Base-by-base conservation (phyloP, 371 early-diverging fungal species). In the Actinomucor elegans region DNA sequence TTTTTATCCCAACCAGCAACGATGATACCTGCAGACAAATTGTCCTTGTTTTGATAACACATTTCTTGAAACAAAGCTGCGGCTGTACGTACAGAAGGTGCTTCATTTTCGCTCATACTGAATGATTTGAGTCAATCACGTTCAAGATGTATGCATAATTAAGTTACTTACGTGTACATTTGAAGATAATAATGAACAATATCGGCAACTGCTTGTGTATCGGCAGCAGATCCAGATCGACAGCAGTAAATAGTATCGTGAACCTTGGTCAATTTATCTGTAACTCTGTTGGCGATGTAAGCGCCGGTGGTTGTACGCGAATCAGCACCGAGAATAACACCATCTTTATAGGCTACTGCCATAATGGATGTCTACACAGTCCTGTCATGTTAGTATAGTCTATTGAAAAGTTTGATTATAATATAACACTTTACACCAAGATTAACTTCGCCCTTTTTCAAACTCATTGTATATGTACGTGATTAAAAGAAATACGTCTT, bases 271-370 rank as follows among this genome's bases (percentile, higher is more conserved):
- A 99, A 84, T 79, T 99, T 99, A 81, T 99, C 96, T 15, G 98
- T 99, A 38, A 98, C 95, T 66, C 99, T 84, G 77, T 96, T 97
- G 61, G 92, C 94, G 71, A 99, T 94, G 78, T 97, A 99, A 37
- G 97, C 83, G 29, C 99, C 99, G 20, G 88, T 89, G 4, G 96
- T 95, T 24, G 98, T 95, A 21, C 99, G 89, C 48, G 98, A 97
- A 71, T 99, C 99, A 46, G 99, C 99, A 31, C 97, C 99, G 53
- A 99, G 81, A 53, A 99, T 87, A 32, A 99, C 97, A 28, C 99
- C 99, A 61, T 90, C 94, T 31, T 87, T 81, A 69, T 87, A 99
- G 62, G 87, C 82, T 43, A 97, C 95, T 27, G 99, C 99, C 95
- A 99, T 98, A 74, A 99, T 99, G 55, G 99, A 97, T 42, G 99